Percentiles rank a stretch among this genome's conserved stretches.
phyloP scores from a whole-genome alignment of 129 eudicot genomes.

The Pittosporum tobira region DNA sequence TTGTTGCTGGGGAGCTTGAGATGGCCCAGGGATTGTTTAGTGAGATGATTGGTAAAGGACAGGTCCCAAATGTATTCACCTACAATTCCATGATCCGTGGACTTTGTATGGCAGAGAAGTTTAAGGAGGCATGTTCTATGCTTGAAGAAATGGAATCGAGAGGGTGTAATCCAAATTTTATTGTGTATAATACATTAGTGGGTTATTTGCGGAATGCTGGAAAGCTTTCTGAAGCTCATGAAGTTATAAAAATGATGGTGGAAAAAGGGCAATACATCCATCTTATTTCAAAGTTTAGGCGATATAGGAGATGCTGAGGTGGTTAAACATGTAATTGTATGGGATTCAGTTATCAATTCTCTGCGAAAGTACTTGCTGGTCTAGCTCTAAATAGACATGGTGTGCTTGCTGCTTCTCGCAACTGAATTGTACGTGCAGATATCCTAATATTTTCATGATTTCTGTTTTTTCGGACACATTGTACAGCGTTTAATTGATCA shows the following conservation, averaged over 20 bases:
- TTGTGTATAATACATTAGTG: slow-evolving; percentile 81
- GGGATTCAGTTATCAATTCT: slow-evolving; percentile 6
- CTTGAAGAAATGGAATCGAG: slow-evolving; percentile 81
- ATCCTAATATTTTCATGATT: background rate
- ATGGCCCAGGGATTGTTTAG: slow-evolving; percentile 55
- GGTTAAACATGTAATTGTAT: slow-evolving; percentile 7
- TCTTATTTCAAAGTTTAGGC: slow-evolving; percentile 42
- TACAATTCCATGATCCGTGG: slow-evolving; percentile 93
- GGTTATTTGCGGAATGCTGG: slow-evolving; percentile 60
- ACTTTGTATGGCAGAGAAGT: slow-evolving; percentile 63
- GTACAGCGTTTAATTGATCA: background rate
- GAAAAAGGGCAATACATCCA: slow-evolving; percentile 62
- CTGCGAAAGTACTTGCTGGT: slow-evolving; percentile 9
- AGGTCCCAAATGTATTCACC: slow-evolving; percentile 81
- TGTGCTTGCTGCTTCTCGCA: slow-evolving; percentile 10
- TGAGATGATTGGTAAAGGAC: slow-evolving; percentile 60
- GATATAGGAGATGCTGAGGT: slow-evolving; percentile 51
- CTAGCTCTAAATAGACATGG: slow-evolving; percentile 10
- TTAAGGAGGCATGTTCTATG: slow-evolving; percentile 71
- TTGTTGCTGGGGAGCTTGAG: slow-evolving; percentile 57
- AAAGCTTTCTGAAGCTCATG: slow-evolving; percentile 58
- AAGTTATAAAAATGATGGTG: slow-evolving; percentile 53
- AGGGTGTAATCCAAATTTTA: slow-evolving; percentile 86
- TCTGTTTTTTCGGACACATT: background rate
- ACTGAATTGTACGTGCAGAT: slow-evolving; percentile 9